Evolutionary conservation across 2,329 filamentous ascomycete genomes (phyloP), one percentile per base, ranked within the genome.

Genomic region (Clarireedia paspali): DNA sequence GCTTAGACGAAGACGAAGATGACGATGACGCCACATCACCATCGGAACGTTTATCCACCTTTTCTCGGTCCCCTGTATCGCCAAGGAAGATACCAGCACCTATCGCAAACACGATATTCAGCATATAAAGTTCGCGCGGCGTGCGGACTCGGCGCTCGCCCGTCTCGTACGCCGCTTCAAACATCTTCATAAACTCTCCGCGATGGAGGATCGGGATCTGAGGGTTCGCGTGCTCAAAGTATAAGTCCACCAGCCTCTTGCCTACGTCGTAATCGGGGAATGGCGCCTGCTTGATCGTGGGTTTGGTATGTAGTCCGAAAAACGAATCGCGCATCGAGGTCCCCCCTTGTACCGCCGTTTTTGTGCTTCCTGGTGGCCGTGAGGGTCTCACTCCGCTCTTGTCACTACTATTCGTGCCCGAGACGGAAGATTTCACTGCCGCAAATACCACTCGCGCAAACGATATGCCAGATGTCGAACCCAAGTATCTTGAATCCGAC

Each of bases 21-120:
- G 20, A 7, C 10, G 10, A 12, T 3, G 30, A 9, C 0, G 30
- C 30, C 10, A 12, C 67, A 66, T 56, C 39, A 54, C 55, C 38
- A 56, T 57, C 42, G 20, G 15, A 10, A 26, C 67, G 69, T 10
- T 59, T 58, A 20, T 57, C 55, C 20, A 61, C 62, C 23, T 62
- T 59, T 26, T 60, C 59, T 42, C 60, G 59, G 9, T 80, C 70
- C 68, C 81, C 70, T 66, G 74, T 74, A 70, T 87, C 75, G 60
- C 80, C 88, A 63, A 96, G 84, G 62, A 96, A 95, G 64, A 96
- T 95, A 17, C 91, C 92, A 17, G 89, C 88, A 6, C 94, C 94
- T 65, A 97, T 96, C 14, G 92, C 92, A 73, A 95, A 97, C 24
- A 97, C 91, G 72, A 97, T 96, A 71, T 96, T 96, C 60, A 97